Percentiles rank a stretch among this genome's conserved stretches.
These are phyloP conservation scores for Fusarium stilboides DNA, from an alignment of 2,329 filamentous ascomycete genomes.

Conservation along the genomic window DNA sequence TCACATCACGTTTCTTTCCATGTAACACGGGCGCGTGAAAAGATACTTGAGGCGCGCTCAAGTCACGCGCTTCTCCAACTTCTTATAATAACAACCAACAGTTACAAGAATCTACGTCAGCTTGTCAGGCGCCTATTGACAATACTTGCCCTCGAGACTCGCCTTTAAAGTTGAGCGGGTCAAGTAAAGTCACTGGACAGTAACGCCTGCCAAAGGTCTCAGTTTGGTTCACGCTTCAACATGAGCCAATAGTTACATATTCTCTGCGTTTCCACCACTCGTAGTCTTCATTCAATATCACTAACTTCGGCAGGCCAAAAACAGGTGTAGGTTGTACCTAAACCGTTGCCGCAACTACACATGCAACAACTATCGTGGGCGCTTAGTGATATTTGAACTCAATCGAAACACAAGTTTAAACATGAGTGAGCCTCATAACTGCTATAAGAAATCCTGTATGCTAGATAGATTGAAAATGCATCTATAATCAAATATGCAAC, in stretches of 20 bases:
- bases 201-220: slow-evolving; percentile 42
- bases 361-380: too few relatives aligned
- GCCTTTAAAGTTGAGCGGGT: slow-evolving; percentile 28
- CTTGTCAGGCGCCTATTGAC: slow-evolving; percentile 36
- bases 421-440: too few relatives aligned
- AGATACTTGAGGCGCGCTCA: slow-evolving; percentile 23
- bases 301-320: background rate
- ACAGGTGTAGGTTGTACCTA: background rate
- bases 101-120: slow-evolving; percentile 21
- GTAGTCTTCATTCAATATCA: background rate
- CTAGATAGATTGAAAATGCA: slow-evolving; percentile 15
- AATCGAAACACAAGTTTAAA: too few relatives aligned
- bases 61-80: slow-evolving; percentile 39
- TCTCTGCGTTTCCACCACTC: background rate
- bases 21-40: slow-evolving; percentile 41
- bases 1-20: slow-evolving; percentile 39
- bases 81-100: slow-evolving; percentile 7
- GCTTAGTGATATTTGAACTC: too few relatives aligned
- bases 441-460: background rate
- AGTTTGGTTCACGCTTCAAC: slow-evolving; percentile 27
- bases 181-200: slow-evolving; percentile 46
- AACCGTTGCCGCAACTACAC: background rate
- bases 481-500: slow-evolving; percentile 23
- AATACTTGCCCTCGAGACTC: slow-evolving; percentile 29
- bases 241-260: slow-evolving; percentile 14